Conservation (phyloP, 2,329 filamentous ascomycete species). For the Biscogniauxia marginata region DNA sequence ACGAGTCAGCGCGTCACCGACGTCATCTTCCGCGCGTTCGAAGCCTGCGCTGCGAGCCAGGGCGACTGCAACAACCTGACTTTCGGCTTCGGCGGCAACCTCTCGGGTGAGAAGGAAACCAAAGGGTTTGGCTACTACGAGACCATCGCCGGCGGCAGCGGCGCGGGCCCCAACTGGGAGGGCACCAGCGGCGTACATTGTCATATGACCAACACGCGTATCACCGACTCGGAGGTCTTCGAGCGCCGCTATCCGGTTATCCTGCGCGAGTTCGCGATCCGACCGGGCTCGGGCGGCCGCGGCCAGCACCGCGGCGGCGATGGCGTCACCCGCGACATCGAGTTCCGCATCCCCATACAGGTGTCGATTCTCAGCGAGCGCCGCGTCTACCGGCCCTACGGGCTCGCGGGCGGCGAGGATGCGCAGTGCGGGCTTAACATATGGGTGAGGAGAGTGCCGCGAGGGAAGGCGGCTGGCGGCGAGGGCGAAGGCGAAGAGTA, state of each 20-base stretch:
- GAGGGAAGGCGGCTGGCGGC: constrained; percentile 4
- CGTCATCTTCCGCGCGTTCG: constrained; percentile 73
- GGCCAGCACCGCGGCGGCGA: constrained; percentile 67
- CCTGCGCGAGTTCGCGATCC: constrained; percentile 62
- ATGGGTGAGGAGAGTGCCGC: constrained; percentile 64
- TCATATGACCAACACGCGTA: constrained; percentile 77
- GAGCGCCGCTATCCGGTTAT: constrained; percentile 72
- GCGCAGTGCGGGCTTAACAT: constrained; percentile 78
- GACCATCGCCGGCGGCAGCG: constrained; percentile 72
- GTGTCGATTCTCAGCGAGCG: constrained; percentile 73
- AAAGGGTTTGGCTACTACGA: constrained; percentile 79
- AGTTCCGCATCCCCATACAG: constrained; percentile 69
- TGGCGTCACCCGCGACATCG: constrained; percentile 69
- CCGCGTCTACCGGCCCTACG: constrained; percentile 72
- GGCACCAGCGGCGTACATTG: constrained; percentile 69
- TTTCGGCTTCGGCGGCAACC: constrained; percentile 70
- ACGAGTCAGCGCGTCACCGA: constrained; percentile 75
- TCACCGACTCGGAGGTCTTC: constrained; percentile 72
- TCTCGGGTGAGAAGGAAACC: constrained; percentile 51
- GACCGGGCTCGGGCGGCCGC: constrained; percentile 56
- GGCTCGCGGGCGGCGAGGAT: constrained; percentile 78
- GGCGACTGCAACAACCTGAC: constrained; percentile 78
- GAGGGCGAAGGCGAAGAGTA: constrained; percentile 42
- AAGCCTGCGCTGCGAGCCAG: constrained; percentile 70
- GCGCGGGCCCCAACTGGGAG: constrained; percentile 67